A percentile compares a stretch with the other conserved stretches of the same genome.
Conservation (phyloP, 2,329 filamentous ascomycete species). For the Gyromitra esculenta region DNA sequence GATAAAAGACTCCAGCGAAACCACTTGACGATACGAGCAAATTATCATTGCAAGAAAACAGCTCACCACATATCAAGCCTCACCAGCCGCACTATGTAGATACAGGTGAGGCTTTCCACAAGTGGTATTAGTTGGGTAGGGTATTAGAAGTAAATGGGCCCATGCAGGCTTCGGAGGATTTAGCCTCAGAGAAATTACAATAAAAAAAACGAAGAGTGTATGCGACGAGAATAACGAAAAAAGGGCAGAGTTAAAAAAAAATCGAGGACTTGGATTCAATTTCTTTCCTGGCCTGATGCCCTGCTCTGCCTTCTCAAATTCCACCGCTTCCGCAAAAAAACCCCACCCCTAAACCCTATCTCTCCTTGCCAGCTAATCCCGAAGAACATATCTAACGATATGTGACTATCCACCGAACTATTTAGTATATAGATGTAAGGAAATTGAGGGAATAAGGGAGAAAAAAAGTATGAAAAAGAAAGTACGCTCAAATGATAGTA, state of each 20-base stretch:
- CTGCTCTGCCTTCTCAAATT: slow-evolving; percentile 47
- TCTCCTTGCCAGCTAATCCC: slow-evolving; percentile 41
- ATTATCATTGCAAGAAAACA: slow-evolving; percentile 37
- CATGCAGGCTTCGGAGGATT: slow-evolving; percentile 18
- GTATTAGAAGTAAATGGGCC: slow-evolving; percentile 47
- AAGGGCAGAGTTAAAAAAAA: slow-evolving; percentile 40
- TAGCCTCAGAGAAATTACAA: slow-evolving; percentile 43
- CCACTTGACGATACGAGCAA: slow-evolving; percentile 37
- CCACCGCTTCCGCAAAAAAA: slow-evolving; percentile 17
- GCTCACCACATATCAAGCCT: slow-evolving; percentile 15
- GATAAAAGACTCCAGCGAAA: slow-evolving; percentile 10
- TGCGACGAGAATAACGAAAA: slow-evolving; percentile 34
- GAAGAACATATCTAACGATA: slow-evolving; percentile 45
- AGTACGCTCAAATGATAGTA: slow-evolving; percentile 53
- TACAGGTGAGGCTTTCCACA: slow-evolving; percentile 43
- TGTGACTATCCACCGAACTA: slow-evolving; percentile 50
- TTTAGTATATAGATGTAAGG: slow-evolving; percentile 51
- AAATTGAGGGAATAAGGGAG: slow-evolving; percentile 48
- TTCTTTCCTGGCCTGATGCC: slow-evolving; percentile 32
- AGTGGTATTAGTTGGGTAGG: slow-evolving; percentile 27
- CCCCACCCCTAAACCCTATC: slow-evolving; percentile 21
- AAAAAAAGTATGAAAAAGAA: slow-evolving; percentile 40
- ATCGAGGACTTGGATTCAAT: slow-evolving; percentile 49
- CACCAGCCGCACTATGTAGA: slow-evolving; percentile 29
- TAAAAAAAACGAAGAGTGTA: slow-evolving; percentile 33